phyloP scores from a whole-genome alignment of 2,329 filamentous ascomycete genomes.

The Drechslerella stenobrocha region DNA sequence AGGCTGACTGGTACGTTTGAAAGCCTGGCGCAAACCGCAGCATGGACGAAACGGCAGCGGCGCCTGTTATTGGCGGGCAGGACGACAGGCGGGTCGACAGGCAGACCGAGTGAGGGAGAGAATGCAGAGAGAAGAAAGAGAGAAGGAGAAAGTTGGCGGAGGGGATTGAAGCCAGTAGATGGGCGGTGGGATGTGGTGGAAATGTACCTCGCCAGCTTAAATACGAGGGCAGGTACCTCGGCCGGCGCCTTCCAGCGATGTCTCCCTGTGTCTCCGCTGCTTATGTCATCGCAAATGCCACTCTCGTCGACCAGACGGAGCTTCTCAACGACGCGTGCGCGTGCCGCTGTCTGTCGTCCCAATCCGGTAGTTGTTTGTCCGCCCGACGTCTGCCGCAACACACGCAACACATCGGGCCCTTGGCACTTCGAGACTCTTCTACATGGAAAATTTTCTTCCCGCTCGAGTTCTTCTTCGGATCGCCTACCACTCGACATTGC shows the following conservation, averaged over 20 bases:
- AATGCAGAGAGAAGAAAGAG: not conserved
- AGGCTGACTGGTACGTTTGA: not conserved
- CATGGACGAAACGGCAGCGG: not conserved
- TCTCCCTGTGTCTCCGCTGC: no score
- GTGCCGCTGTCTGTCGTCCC: not conserved
- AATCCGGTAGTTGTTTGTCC: not conserved
- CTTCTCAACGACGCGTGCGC: not conserved
- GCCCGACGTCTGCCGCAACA: conserved; percentile 6
- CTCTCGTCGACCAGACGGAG: not conserved
- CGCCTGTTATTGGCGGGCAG: conserved; percentile 7
- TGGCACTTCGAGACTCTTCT: conserved; percentile 42
- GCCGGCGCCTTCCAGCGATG: no score
- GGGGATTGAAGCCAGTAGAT: no score
- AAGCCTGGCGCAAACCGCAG: not conserved
- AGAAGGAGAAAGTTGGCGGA: not conserved
- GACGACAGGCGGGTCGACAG: not conserved
- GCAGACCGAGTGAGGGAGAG: not conserved
- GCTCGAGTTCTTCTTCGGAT: not conserved
- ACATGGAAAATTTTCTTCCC: conserved; percentile 27
- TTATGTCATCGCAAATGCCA: not conserved
- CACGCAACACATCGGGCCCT: conserved; percentile 8
- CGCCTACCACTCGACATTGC: not conserved
- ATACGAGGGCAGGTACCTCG: no score
- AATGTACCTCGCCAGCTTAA: no score
- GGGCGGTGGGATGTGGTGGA: no score